phyloP scores from a whole-genome alignment of 2,329 filamentous ascomycete genomes.

The Ceratocystis lukuohia region DNA sequence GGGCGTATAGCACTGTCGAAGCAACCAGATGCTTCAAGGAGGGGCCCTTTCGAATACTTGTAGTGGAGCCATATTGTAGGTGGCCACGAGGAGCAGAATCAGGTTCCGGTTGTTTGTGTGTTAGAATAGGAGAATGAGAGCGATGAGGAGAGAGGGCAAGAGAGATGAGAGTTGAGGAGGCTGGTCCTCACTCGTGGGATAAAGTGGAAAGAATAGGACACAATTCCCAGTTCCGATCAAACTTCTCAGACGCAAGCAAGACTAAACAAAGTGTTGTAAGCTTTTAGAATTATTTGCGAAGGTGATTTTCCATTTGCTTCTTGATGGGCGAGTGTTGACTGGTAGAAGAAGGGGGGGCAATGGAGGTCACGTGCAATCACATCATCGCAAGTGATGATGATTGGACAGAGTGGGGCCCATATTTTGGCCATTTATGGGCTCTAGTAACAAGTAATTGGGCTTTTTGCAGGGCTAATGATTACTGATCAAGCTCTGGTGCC shows the following conservation, averaged over 20 bases:
- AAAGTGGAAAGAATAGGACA: slow-evolving; percentile 19
- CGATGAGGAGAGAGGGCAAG: slow-evolving; percentile 9
- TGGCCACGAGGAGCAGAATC: too few relatives aligned
- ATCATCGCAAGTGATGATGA: slow-evolving; percentile 15
- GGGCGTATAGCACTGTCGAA: background rate
- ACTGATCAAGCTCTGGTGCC: too few relatives aligned
- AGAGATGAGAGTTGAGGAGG: slow-evolving; percentile 2
- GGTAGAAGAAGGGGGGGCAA: slow-evolving; percentile 4
- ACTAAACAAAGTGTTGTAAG: background rate
- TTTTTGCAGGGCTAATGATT: too few relatives aligned
- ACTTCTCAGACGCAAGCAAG: background rate
- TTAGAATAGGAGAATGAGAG: background rate
- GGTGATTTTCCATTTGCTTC: background rate
- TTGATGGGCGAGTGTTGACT: background rate
- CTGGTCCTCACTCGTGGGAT: slow-evolving; percentile 6
- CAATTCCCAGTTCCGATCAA: slow-evolving; percentile 11
- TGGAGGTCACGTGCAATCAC: slow-evolving; percentile 19
- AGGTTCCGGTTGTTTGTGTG: background rate
- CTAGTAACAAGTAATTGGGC: too few relatives aligned
- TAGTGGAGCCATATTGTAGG: too few relatives aligned
- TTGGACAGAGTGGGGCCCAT: slow-evolving; percentile 17
- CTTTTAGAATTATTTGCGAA: background rate
- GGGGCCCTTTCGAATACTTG: too few relatives aligned
- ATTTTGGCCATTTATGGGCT: background rate
- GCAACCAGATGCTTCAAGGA: background rate